These are phyloP conservation scores for Saccharomycopsis sp. DNA, from an alignment of 805 yeast species.

Conservation along the genomic window DNA sequence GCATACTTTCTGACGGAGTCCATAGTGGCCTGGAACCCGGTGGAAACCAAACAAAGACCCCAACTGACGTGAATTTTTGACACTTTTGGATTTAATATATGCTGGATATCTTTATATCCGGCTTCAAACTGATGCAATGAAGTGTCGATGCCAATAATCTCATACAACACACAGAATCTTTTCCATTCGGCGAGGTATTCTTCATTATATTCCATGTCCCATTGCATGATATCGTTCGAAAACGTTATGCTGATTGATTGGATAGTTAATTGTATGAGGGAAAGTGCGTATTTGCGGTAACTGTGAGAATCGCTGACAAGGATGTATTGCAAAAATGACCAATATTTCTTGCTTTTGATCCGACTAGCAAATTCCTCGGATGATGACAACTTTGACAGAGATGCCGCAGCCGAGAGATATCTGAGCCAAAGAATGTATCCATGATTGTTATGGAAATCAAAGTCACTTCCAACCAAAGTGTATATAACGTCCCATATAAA, in stretches of 20 bases:
- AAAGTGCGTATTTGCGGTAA: slow-evolving; percentile 58
- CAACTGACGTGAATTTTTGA: slow-evolving; percentile 59
- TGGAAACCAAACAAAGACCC: slow-evolving; percentile 66
- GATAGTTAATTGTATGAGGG: slow-evolving; percentile 58
- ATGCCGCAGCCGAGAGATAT: slow-evolving; percentile 31
- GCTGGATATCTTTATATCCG: slow-evolving; percentile 52
- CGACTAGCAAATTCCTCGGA: slow-evolving; percentile 14
- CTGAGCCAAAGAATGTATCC: slow-evolving; percentile 54
- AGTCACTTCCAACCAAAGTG: slow-evolving; percentile 29
- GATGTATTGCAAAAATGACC: slow-evolving; percentile 53
- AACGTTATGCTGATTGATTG: slow-evolving; percentile 35
- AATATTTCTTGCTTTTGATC: slow-evolving; percentile 34
- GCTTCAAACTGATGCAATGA: slow-evolving; percentile 83
- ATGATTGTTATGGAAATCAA: slow-evolving; percentile 31
- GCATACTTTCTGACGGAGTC: slow-evolving; percentile 69
- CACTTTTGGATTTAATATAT: slow-evolving; percentile 23
- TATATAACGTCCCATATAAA: slow-evolving; percentile 43
- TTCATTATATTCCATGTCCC: slow-evolving; percentile 33
- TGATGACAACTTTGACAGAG: slow-evolving; percentile 9
- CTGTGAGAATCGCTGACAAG: slow-evolving; percentile 55
- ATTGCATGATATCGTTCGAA: slow-evolving; percentile 32
- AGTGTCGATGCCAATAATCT: slow-evolving; percentile 77
- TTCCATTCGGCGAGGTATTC: slow-evolving; percentile 53
- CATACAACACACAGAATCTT: slow-evolving; percentile 65
- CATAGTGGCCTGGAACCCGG: slow-evolving; percentile 70